Conservation (phyloP, 192 early-diverging fungal species). For the Glomus cerebriforme region DNA sequence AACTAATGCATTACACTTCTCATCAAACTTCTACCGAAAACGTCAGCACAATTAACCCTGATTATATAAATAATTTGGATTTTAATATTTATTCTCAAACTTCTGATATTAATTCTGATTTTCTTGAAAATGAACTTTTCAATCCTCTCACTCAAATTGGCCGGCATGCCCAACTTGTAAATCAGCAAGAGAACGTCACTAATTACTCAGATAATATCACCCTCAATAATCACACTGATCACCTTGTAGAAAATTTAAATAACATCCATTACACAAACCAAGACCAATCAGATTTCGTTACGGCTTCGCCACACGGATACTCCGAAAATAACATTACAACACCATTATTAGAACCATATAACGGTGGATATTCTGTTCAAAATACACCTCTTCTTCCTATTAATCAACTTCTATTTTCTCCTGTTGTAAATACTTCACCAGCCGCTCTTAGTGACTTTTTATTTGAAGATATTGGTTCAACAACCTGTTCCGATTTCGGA, state of each 20-base stretch:
- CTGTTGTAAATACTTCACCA: not conserved
- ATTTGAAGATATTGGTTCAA: not conserved
- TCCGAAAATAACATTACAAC: not conserved
- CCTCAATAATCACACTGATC: not conserved
- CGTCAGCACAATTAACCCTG: not conserved
- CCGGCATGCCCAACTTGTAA: not conserved
- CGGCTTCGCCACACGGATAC: not conserved
- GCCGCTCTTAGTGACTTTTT: not conserved
- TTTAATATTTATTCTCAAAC: not conserved
- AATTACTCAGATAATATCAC: not conserved
- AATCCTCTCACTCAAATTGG: not conserved
- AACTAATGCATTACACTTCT: not conserved
- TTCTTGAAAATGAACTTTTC: not conserved
- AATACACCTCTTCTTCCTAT: not conserved
- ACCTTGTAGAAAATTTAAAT: not conserved
- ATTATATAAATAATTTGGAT: not conserved
- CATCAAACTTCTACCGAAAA: not conserved
- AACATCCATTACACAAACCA: not conserved
- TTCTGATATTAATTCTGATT: not conserved
- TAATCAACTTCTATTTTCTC: not conserved
- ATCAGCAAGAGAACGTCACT: not conserved
- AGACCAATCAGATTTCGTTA: not conserved
- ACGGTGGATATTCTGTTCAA: not conserved
- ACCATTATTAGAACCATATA: not conserved
- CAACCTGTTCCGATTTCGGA: not conserved